Evolutionary conservation across 345 rosid genomes (phyloP), one percentile per base, ranked within the genome.

Genomic region (Nephelium lappaceum): DNA sequence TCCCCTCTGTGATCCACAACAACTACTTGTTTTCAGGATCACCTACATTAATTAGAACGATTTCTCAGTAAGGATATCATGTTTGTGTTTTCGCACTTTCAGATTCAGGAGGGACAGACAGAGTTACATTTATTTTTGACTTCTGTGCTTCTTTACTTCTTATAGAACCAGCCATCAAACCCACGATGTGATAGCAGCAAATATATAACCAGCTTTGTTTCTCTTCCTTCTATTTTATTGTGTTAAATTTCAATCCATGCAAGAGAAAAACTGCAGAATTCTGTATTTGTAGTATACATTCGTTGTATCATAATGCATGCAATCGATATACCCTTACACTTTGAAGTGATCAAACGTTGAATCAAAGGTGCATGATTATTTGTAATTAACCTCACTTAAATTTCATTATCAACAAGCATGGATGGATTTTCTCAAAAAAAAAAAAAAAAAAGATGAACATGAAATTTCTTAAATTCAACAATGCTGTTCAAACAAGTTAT

Each of bases 1-100:
- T 61, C 18, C 31, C 47, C 57, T 27, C 4, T 5, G 21, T 11
- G 61, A 10, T 64, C 67, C 75, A 31, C 42, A 27, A n/a, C 39
- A 36, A 73, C 71, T n/a, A 23, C 58, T 71, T 65, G 49, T 45
- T 18, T 2, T 43, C 77, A 63, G 8, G 42, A 62, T 36, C 36
- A 63, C 58, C 11, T 4, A 10, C 31, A 7, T 8, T 11, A 53
- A 60, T 60, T n/a, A 3, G 27, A 75, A 27, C 47, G 14, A 19
- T 31, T 72, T 69, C 24, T 45, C 4, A 60, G 23, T 75, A 72
- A 70, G 38, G 45, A 64, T 57, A 41, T 11, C 78, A n/a, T 24
- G 18, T 31, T 21, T 45, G 25, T 23, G 19, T 25, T 19, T 68
- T 24, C 57, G 45, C 69, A 51, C 60, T 23, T 55, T 31, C 49